A percentile compares a stretch with the other conserved stretches of the same genome.
These are phyloP conservation scores for Penicillium hordei DNA, from an alignment of 2,329 filamentous ascomycete species.

Conservation along the genomic window DNA sequence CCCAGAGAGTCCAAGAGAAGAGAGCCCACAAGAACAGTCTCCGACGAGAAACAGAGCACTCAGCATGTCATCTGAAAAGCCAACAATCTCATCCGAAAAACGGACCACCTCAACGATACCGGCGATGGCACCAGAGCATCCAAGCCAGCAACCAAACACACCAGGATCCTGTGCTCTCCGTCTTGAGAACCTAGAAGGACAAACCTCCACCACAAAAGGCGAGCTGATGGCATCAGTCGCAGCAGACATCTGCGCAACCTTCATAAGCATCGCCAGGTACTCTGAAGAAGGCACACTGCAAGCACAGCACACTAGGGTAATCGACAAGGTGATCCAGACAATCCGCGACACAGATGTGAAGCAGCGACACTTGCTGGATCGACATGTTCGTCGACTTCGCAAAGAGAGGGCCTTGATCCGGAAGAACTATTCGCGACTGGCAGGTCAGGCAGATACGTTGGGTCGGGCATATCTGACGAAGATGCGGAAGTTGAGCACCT, in stretches of 20 bases:
- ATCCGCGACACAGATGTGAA: constrained; percentile 25
- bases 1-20: background rate
- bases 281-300: constrained; percentile 26
- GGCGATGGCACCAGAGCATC: background rate
- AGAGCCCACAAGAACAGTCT: background rate
- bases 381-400: constrained; percentile 17
- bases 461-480: constrained; percentile 17
- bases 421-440: constrained; percentile 22
- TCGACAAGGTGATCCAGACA: constrained; percentile 29
- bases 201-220: constrained; percentile 22
- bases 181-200: constrained; percentile 23
- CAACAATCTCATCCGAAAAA: background rate
- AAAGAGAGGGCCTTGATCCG: constrained; percentile 23
- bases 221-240: constrained; percentile 29
- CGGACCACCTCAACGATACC: background rate
- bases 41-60: background rate
- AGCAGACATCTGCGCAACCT: constrained; percentile 31
- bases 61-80: constrained; percentile 3
- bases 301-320: constrained; percentile 23
- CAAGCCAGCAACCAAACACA: background rate
- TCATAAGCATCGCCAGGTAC: constrained; percentile 32
- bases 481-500: constrained; percentile 7
- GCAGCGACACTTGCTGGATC: constrained; percentile 21
- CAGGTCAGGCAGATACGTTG: constrained; percentile 17
- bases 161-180: constrained; percentile 22